Evolutionary conservation across 805 yeast genomes (phyloP).

Genomic region (Myxozyma sirexii): DNA sequence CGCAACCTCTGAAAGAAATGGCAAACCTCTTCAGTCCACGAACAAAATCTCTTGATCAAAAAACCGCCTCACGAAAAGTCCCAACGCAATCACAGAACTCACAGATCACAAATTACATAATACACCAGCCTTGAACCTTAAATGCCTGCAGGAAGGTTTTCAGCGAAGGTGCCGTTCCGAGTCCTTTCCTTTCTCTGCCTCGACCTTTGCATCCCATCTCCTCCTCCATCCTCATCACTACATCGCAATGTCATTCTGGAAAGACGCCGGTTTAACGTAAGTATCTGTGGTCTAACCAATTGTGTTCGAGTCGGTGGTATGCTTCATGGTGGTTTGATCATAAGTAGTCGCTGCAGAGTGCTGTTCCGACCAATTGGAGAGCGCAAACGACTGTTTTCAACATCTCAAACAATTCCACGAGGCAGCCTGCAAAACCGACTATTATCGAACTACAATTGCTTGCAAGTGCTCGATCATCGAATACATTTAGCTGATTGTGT

Average conservation of each 20-base stretch:
- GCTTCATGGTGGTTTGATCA: background rate
- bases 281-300: background rate
- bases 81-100: background rate
- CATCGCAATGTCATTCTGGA: conserved; percentile 45
- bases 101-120: background rate
- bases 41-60: conserved; percentile 1
- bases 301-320: background rate
- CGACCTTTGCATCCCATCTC: background rate
- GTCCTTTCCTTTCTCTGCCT: background rate
- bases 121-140: background rate
- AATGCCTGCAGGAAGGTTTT: background rate
- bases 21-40: too few species aligned
- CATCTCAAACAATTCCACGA: background rate
- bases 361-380: conserved; percentile 1
- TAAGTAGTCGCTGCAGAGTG: background rate
- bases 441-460: background rate
- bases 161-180: background rate
- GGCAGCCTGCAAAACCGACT: background rate
- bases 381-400: background rate
- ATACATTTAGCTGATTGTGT: background rate
- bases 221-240: background rate
- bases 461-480: too few species aligned
- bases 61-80: background rate
- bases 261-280: conserved; percentile 43
- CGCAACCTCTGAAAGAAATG: background rate